Conservation (phyloP, 768 basidiomycete genomes). For the Coprinellus micaceus region DNA sequence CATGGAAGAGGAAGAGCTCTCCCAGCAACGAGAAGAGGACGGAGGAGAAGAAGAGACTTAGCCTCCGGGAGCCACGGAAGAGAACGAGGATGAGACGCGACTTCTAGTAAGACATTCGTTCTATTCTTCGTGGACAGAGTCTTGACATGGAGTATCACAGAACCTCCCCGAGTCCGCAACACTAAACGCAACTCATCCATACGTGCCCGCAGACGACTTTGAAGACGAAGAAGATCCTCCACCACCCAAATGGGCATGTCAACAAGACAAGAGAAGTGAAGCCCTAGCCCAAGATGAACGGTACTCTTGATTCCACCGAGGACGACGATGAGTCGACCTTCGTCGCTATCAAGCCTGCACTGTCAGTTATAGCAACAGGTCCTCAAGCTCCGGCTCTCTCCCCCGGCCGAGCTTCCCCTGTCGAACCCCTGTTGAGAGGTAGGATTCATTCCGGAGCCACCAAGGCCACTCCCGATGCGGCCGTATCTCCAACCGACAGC, state of each 20-base stretch:
- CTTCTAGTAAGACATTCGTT: constrained; percentile 4
- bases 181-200: constrained; percentile 17
- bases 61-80: constrained; percentile 55
- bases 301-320: no score
- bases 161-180: neutral
- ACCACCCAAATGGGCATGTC: no score
- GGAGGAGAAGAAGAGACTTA: constrained; percentile 41
- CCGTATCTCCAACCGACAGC: constrained; percentile 37
- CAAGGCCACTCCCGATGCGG: constrained; percentile 29
- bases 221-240: no score
- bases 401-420: neutral
- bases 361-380: no score
- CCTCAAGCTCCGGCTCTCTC: neutral
- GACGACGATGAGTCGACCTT: no score
- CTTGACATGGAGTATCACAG: neutral
- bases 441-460: constrained; percentile 22
- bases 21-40: constrained; percentile 64
- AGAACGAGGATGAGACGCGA: constrained; percentile 42
- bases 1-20: no score
- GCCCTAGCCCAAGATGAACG: no score
- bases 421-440: constrained; percentile 16
- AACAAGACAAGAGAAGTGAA: no score
- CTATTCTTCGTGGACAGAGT: neutral
- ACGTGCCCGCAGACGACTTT: constrained; percentile 16
- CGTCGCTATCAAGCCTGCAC: constrained; percentile 7